Evolutionary conservation across 768 basidiomycete genomes (phyloP).

Genomic region (Termitomyces sp.): DNA sequence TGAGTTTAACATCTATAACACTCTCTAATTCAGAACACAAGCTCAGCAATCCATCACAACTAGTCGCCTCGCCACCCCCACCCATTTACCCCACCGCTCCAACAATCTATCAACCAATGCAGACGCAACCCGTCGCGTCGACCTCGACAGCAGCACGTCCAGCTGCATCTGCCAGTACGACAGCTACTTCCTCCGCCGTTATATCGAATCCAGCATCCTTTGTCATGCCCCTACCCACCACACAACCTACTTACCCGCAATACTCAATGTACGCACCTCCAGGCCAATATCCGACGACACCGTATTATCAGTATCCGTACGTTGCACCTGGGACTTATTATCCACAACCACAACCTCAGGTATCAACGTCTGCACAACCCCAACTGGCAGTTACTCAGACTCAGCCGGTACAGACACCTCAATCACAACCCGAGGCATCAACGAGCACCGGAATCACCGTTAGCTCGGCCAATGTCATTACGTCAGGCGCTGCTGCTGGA

Average conservation of each 20-base stretch:
- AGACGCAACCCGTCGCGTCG: conserved; percentile 26
- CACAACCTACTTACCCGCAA: conserved; percentile 46
- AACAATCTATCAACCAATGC: conserved; percentile 35
- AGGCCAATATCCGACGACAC: conserved; percentile 56
- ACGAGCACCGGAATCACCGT: conserved; percentile 20
- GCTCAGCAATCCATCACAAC: conserved; percentile 73
- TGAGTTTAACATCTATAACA: not conserved
- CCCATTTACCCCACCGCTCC: conserved; percentile 51
- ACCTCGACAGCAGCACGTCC: conserved; percentile 28
- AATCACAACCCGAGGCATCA: conserved; percentile 20
- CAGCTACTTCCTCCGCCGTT: conserved; percentile 42
- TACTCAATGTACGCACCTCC: conserved; percentile 39
- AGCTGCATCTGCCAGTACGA: conserved; percentile 28
- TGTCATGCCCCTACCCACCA: conserved; percentile 59
- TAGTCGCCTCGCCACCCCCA: conserved; percentile 67
- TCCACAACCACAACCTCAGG: conserved; percentile 23
- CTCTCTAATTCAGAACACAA: conserved; percentile 25
- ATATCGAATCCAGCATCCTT: conserved; percentile 75
- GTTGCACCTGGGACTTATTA: conserved; percentile 23
- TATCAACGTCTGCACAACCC: conserved; percentile 12
- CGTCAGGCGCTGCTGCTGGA: conserved; percentile 30
- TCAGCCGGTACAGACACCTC: conserved; percentile 20
- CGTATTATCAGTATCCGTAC: conserved; percentile 59
- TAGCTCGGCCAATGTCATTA: conserved; percentile 21
- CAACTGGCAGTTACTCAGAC: conserved; percentile 1